Conservation (phyloP, 441 rosid genomes). For the Eutrema salsugineum region DNA sequence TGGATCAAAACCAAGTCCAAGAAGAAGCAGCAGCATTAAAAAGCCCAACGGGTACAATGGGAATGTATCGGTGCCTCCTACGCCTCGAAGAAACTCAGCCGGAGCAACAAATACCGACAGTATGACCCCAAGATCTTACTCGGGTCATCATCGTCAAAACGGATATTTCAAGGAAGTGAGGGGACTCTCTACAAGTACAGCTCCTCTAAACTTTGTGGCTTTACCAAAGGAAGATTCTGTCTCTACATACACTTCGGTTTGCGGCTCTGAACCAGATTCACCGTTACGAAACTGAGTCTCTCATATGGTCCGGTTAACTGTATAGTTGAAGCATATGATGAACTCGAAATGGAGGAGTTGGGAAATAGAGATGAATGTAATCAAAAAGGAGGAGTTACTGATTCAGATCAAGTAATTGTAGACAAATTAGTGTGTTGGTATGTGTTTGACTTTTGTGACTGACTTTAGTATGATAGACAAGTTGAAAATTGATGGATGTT, state of each 20-base stretch:
- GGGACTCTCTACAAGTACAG: conserved; percentile 12
- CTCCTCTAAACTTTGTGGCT: conserved; percentile 77
- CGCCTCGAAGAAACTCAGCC: conserved; percentile 71
- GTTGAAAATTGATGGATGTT: conserved; percentile 12
- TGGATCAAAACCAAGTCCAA: conserved; percentile 70
- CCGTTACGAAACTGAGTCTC: conserved; percentile 46
- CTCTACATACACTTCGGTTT: conserved; percentile 71
- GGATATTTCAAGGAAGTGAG: conserved; percentile 58
- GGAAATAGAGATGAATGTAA: conserved; percentile 8
- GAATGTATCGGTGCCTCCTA: conserved; percentile 76
- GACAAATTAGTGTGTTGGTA: not conserved
- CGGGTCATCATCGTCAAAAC: conserved; percentile 56
- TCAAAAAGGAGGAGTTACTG: not conserved
- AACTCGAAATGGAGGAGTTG: conserved; percentile 4
- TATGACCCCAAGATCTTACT: conserved; percentile 27
- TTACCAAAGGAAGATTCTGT: conserved; percentile 75
- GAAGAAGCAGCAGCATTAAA: conserved; percentile 73
- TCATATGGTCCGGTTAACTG: not conserved
- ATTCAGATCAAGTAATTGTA: conserved; percentile 1
- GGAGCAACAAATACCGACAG: conserved; percentile 27
- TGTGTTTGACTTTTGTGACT: conserved; percentile 23
- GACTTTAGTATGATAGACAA: conserved; percentile 11
- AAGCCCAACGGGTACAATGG: conserved; percentile 70
- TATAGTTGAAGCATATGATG: not conserved
- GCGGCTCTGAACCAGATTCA: conserved; percentile 78